Conservation (phyloP, 1,284 basidiomycete species). For the Boletus semigastroideus region DNA sequence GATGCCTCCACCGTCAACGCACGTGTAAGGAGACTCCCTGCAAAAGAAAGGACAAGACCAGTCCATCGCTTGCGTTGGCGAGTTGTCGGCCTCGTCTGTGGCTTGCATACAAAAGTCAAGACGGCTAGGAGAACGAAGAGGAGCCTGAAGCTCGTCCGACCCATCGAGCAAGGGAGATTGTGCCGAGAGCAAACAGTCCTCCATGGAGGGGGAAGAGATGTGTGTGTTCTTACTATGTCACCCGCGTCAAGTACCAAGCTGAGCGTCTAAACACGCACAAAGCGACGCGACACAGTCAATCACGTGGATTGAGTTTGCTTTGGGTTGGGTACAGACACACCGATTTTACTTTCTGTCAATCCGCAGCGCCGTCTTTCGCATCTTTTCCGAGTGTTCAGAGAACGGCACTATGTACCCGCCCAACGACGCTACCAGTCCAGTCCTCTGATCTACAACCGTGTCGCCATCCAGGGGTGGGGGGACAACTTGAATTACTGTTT, state of each 20-base stretch:
- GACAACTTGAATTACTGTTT: conserved; percentile 72
- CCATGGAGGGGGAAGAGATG: neutral
- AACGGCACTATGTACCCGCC: conserved; percentile 64
- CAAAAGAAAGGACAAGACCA: conserved; percentile 11
- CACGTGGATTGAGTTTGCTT: conserved; percentile 28
- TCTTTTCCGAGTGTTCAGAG: conserved; percentile 54
- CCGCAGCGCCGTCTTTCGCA: conserved; percentile 39
- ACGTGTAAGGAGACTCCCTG: neutral
- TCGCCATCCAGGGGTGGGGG: conserved; percentile 41
- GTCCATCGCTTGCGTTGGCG: conserved; percentile 5
- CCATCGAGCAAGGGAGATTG: conserved; percentile 7
- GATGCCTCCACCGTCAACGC: conserved; percentile 6
- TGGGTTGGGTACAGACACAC: conserved; percentile 28
- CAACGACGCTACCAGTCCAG: conserved; percentile 47
- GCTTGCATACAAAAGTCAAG: conserved; percentile 31
- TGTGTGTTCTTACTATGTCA: conserved; percentile 6
- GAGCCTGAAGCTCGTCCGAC: conserved; percentile 12
- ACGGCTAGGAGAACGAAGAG: conserved; percentile 34
- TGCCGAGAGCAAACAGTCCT: conserved; percentile 10
- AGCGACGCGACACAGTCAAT: conserved; percentile 19
- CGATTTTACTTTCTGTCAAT: conserved; percentile 23
- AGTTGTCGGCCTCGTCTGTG: neutral
- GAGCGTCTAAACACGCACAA: conserved; percentile 21
- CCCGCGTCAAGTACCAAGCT: conserved; percentile 12
- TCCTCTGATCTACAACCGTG: conserved; percentile 28